Evolutionary conservation across 371 early-diverging fungal species (phyloP), one percentile per base, ranked within the genome.

Genomic region (Mortierella sp.): DNA sequence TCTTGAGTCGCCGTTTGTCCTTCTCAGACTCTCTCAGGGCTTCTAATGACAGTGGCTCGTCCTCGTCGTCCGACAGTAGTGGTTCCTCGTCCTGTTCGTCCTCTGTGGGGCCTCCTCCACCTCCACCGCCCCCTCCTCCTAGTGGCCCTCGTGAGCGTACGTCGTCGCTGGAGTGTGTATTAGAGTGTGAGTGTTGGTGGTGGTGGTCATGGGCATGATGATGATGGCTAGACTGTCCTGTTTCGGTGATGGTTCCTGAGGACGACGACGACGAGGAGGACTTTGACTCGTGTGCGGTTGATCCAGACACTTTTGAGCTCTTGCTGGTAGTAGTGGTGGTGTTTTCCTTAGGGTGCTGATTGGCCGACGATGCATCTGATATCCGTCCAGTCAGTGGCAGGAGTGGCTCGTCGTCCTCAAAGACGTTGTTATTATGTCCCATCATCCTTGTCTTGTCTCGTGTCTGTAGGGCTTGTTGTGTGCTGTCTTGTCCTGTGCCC

Each of bases 381-480:
- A 40, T 37, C 67, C 43, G 55, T 40, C 55, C 70, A 43, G 55
- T 76, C 75, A 84, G 55, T 5, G 78, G 78, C 50, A 84, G 24
- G 21, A 84, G 54, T 34, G 85, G 81, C 51, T 84, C 78, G 59
- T 84, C 81, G 51, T 84, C 85, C 37, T 81, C 81, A 73, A 78
- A 78, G 26, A 44, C 72, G 53, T 55, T 71, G 46, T 51, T 61
- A 34, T 84, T 80, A 54, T 69, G 72, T 51, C 75, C 57, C 81
- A 81, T 80, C 43, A 1, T 19, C 40, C 64, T 64, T 14, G 31
- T 73, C 14, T 4, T 16, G 31, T 19, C 8, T 43, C 51, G 3
- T 43, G 55, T 31, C 34, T 54, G 54, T 54, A 11, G 28, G 26
- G 28, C 16, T 26, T 28, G 59, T 78, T 3, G 21, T 48, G 5